Percentiles rank a stretch among this genome's conserved stretches.
These are phyloP conservation scores for Lactarius hatsudake DNA, from an alignment of 768 basidiomycete genomes.

Conservation along the genomic window DNA sequence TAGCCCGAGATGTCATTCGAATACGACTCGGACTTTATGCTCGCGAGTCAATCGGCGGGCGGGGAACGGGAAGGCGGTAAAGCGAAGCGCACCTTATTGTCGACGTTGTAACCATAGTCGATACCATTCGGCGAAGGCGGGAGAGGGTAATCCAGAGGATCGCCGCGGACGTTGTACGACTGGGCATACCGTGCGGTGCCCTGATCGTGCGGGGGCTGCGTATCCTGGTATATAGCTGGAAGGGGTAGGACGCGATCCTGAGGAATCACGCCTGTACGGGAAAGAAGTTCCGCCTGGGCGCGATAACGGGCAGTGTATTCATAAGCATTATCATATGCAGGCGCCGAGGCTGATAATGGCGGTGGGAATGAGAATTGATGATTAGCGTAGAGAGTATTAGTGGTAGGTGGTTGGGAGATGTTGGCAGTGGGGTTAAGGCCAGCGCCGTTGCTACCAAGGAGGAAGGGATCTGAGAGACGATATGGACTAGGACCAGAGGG, in stretches of 20 bases:
- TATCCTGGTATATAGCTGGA: constrained; percentile 25
- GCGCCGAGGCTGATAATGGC: not conserved
- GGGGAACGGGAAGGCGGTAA: not conserved
- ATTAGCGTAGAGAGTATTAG: constrained; percentile 15
- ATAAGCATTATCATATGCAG: constrained; percentile 23
- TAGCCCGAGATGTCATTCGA: not conserved
- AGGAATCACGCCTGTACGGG: constrained; percentile 35
- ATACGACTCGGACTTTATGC: constrained; percentile 15
- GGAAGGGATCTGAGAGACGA: constrained; percentile 26
- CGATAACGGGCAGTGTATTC: constrained; percentile 51
- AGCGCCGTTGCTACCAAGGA: constrained; percentile 1
- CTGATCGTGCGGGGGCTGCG: constrained; percentile 21
- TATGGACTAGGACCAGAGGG: constrained; percentile 14
- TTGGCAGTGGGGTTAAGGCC: constrained; percentile 7
- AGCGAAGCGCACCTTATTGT: constrained; percentile 23
- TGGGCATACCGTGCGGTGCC: constrained; percentile 12
- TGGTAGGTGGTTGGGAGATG: constrained; percentile 1
- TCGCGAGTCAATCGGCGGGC: constrained; percentile 13
- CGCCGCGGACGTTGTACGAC: constrained; percentile 16
- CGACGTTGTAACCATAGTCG: constrained; percentile 23
- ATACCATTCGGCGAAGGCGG: constrained; percentile 19
- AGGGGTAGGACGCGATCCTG: constrained; percentile 18
- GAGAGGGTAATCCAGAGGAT: constrained; percentile 20
- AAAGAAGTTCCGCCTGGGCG: constrained; percentile 44
- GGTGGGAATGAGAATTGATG: constrained; percentile 26